Percentiles rank a stretch among this genome's conserved stretches.
phyloP scores from a whole-genome alignment of 2,329 filamentous ascomycete species.

The Fusarium setosum region DNA sequence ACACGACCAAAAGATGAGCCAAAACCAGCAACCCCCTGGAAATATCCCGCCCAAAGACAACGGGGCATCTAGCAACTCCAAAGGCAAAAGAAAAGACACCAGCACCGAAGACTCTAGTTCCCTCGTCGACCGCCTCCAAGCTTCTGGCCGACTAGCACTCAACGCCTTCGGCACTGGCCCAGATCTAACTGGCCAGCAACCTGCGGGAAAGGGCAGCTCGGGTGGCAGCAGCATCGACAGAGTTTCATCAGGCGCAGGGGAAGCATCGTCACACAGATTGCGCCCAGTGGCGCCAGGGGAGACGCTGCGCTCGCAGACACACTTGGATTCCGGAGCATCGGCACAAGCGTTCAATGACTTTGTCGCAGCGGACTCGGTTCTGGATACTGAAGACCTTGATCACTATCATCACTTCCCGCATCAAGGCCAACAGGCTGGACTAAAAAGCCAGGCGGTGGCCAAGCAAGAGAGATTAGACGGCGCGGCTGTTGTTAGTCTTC shows the following conservation, averaged over 20 bases:
- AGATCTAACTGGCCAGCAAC: constrained; percentile 22
- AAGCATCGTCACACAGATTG: constrained; percentile 38
- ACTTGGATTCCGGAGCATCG: constrained; percentile 43
- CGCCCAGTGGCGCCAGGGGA: constrained; percentile 24
- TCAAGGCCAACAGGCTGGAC: not conserved
- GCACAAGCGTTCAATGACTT: constrained; percentile 46
- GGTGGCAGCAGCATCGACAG: constrained; percentile 25
- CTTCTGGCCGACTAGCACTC: constrained; percentile 43
- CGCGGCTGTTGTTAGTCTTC: constrained; percentile 52
- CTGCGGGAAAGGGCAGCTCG: constrained; percentile 35
- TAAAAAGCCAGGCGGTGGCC: constrained; percentile 3
- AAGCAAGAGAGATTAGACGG: constrained; percentile 50
- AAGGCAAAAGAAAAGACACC: constrained; percentile 35
- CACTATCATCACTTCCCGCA: not conserved
- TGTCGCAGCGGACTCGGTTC: constrained; percentile 22
- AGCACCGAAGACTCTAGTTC: constrained; percentile 18
- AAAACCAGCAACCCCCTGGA: constrained; percentile 10
- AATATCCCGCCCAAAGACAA: not conserved
- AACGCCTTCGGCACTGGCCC: constrained; percentile 38
- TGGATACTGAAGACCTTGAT: constrained; percentile 14
- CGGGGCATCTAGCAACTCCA: constrained; percentile 11
- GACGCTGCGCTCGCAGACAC: constrained; percentile 24
- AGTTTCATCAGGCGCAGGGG: constrained; percentile 22
- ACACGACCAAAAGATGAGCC: constrained; percentile 24
- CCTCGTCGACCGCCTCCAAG: constrained; percentile 40